Conservation (phyloP, 2,329 filamentous ascomycete species). For the Onygena corvina region DNA sequence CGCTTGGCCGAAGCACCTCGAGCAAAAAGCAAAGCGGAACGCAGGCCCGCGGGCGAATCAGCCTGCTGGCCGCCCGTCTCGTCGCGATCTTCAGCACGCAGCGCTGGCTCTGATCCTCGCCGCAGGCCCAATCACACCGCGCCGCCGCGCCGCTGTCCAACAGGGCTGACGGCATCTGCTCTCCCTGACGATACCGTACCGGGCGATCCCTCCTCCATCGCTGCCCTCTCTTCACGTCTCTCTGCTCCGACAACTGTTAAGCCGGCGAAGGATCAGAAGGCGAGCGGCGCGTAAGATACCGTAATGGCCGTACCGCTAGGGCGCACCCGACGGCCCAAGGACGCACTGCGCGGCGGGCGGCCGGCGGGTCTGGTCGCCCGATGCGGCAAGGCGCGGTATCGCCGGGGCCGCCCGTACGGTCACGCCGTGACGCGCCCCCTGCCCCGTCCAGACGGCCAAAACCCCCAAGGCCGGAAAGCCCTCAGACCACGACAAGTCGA, state of each 20-base stretch:
- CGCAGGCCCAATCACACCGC: background rate
- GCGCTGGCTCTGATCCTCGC: slow-evolving; percentile 4
- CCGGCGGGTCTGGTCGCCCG: background rate
- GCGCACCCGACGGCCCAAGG: background rate
- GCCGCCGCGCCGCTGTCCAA: background rate
- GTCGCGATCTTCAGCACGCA: background rate
- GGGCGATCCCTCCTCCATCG: background rate
- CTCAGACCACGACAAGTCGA: too few relatives aligned
- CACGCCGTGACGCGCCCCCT: background rate
- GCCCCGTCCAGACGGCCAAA: too few relatives aligned
- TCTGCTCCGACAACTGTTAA: background rate
- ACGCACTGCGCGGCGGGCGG: background rate
- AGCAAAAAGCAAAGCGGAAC: background rate
- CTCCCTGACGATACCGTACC: background rate
- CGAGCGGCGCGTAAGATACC: background rate
- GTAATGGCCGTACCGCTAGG: background rate
- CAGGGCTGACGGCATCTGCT: slow-evolving; percentile 1
- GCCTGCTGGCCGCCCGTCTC: background rate
- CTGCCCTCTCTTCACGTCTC: background rate
- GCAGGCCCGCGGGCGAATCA: background rate
- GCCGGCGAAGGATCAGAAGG: background rate
- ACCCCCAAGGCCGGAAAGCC: background rate
- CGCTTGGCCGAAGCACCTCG: background rate
- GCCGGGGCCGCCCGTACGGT: background rate
- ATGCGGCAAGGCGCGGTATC: background rate